phyloP scores from a whole-genome alignment of 164 flowering plant genomes.

The Berberis thunbergii region DNA sequence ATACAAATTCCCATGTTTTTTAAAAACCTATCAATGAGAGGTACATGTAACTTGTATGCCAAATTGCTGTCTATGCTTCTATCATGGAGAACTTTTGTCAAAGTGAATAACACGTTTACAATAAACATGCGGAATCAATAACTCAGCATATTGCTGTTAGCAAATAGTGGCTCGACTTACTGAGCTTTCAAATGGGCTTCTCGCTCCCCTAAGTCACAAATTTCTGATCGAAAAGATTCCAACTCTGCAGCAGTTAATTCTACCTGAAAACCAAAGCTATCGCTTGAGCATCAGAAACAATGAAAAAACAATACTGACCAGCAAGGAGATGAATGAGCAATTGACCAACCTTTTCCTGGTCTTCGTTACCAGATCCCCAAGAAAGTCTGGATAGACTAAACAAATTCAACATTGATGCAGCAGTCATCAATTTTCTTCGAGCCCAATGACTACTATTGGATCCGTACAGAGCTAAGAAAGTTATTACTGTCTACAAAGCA shows the following conservation, averaged over 20 bases:
- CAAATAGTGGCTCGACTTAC: constrained; percentile 31
- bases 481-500: not conserved
- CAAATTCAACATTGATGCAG: constrained; percentile 62
- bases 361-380: constrained; percentile 48
- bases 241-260: constrained; percentile 59
- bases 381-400: constrained; percentile 50
- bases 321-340: not conserved
- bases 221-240: constrained; percentile 71
- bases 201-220: constrained; percentile 71
- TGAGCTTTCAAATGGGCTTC: constrained; percentile 85
- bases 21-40: too few relatives aligned
- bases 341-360: constrained; percentile 55
- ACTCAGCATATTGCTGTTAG: not conserved
- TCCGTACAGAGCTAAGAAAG: constrained; percentile 22
- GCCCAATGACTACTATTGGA: constrained; percentile 26
- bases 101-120: too few relatives aligned
- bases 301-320: not conserved
- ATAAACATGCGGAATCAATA: not conserved
- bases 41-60: too few relatives aligned
- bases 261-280: constrained; percentile 38
- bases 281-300: not conserved
- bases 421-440: constrained; percentile 37
- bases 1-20: too few relatives aligned
- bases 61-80: too few relatives aligned
- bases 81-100: too few relatives aligned